These are phyloP conservation scores for Apiotrichum siamense DNA, from an alignment of 1,284 basidiomycete species.

Conservation along the genomic window DNA sequence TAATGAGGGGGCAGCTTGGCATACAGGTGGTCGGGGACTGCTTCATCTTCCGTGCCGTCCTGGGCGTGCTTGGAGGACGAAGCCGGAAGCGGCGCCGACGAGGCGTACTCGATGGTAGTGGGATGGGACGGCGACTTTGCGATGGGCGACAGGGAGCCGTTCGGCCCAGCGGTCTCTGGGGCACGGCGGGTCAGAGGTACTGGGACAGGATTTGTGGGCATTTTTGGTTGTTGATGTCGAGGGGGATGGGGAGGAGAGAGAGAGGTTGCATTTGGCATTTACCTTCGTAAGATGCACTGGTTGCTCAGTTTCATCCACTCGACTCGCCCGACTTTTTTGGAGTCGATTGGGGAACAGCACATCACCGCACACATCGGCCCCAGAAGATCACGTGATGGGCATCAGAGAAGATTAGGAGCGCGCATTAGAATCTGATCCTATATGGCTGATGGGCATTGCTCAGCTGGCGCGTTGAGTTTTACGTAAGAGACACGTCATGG, in stretches of 20 bases:
- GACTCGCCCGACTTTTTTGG: background rate
- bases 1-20: slow-evolving; percentile 41
- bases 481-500: too few relatives aligned
- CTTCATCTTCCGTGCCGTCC: slow-evolving; percentile 32
- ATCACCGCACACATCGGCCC: too few relatives aligned
- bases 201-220: background rate
- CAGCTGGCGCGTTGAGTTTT: too few relatives aligned
- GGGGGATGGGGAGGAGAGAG: background rate
- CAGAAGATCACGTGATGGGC: too few relatives aligned
- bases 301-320: background rate
- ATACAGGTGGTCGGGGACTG: slow-evolving; percentile 46
- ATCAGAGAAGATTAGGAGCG: too few relatives aligned
- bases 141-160: slow-evolving; percentile 10
- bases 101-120: slow-evolving; percentile 44
- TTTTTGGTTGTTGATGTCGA: background rate
- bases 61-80: slow-evolving; percentile 28
- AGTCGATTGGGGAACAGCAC: too few relatives aligned
- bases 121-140: slow-evolving; percentile 7
- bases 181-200: background rate
- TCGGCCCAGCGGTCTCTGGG: background rate
- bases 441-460: too few relatives aligned
- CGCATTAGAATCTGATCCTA: too few relatives aligned
- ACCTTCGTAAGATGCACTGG: background rate
- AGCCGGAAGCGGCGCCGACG: slow-evolving; percentile 40
- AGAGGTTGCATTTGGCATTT: background rate